Base-by-base conservation (phyloP, 2,329 filamentous ascomycete species). In the Fusarium tricinctum region DNA sequence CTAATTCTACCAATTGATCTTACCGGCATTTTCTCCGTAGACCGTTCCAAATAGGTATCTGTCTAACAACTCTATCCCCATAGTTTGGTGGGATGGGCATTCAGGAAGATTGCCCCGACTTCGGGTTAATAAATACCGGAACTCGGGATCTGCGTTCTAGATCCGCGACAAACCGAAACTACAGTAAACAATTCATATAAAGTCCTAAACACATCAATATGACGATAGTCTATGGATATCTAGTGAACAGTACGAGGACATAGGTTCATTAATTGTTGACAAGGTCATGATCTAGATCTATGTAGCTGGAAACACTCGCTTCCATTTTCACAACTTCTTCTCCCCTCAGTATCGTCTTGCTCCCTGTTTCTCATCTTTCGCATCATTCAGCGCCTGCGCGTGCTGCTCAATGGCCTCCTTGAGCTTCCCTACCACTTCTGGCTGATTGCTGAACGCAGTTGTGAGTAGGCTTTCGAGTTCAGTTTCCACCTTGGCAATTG, bases 341-440 rank as follows among this genome's bases (percentile, higher is more conserved):
- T 30, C 47, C 35, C 33, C 58, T 73, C 50, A 78, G 44, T 78
- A 78, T 35, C 69, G 72, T 61, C 72, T 75, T 5, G 60, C 73
- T 3, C 77, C 79, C 45, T 77, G 73, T 61, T 79, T 79, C 58
- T 74, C 77, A 22, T 78, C 75, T 48, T 77, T 77, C 13, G 75
- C 77, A 61, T 86, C 81, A 55, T 80, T 83, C 70, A 86, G 84
- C 52, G 85, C 85, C 63, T 86, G 80, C 14, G 83, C 83, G 65
- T 87, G 86, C 58, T 87, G 82, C 73, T 85, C 80, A 60, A 89
- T 87, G 1, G 88, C 87, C 75, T 89, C 87, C 73, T 87, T 87
- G 52, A 90, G 77, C 78, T 88, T 88, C 10, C 77, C 81, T 50
- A 88, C 81, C 13, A 89, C 86, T 72, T 89, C 87, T 0, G 84